Evolutionary conservation across 176 grass and related monocot species (phyloP), one percentile per base, ranked within the genome.

Genomic region (Thalia dealbata): DNA sequence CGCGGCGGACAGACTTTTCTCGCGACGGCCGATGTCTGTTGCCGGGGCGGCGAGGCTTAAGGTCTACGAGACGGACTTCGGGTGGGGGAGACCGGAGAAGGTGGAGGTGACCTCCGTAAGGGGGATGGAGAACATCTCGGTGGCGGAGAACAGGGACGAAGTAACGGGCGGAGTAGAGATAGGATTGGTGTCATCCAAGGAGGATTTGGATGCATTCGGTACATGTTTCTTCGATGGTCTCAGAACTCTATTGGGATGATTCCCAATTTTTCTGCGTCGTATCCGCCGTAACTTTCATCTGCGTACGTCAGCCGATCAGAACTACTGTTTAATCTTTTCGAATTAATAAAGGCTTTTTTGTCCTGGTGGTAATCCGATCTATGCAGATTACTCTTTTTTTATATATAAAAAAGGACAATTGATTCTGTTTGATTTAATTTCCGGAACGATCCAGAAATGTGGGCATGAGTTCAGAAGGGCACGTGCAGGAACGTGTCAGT

Each of bases 1-100:
- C 18, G 10, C 13, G 32, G 6, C 35, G 16, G 65, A 23, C 1
- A 68, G 22, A 15, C 22, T 42, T 8, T 0, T 60, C 50, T 21
- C 0, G 45, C 50, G 22, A n/a, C n/a, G n/a, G 62, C 43, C 24
- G 0, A 13, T 85, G 23, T 32, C 0, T 13, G 26, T 80, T 8
- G 86, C 75, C 0, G 52, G 78, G 27, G 89, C 86, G 3, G 24
- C 82, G 28, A 61, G 74, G 46, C 84, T 84, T 52, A 74, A 42
- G 58, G 83, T 73, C 21, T 89, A 89, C 73, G 75, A 84, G 38
- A 68, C 69, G 2, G 78, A 92, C 28, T 92, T 86, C 42, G 81
- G 90, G 19, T 84, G 83, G 76, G 90, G 86, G 18, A 51, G 22
- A 46, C 90, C 90, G 7, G 48, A 16, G 23, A 51, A 81, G 15